Percentiles rank a stretch among this genome's conserved stretches.
These are phyloP conservation scores for Umbellularia californica DNA, from an alignment of 164 flowering plant species.

Conservation along the genomic window DNA sequence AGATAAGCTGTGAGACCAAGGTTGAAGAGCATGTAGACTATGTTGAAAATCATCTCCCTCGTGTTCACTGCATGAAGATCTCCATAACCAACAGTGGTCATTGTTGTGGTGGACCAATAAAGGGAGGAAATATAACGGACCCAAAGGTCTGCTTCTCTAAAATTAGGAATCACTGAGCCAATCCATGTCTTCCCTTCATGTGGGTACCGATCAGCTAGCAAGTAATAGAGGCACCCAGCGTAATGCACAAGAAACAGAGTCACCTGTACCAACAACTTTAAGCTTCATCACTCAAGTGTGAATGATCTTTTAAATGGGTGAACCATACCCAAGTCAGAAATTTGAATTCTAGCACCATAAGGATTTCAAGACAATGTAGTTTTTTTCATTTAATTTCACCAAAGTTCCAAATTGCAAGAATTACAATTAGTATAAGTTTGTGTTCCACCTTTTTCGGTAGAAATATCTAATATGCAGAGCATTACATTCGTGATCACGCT, in stretches of 20 bases:
- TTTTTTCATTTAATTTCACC: no score
- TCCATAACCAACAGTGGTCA: conserved; percentile 96
- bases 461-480: no score
- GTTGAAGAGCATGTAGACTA: conserved; percentile 88
- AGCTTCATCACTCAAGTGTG: neutral
- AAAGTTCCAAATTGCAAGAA: no score
- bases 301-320: neutral
- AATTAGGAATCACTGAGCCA: conserved; percentile 61
- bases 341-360: neutral
- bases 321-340: neutral
- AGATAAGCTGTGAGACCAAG: conserved; percentile 91
- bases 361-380: neutral
- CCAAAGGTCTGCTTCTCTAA: conserved; percentile 59
- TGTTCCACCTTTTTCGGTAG: no score
- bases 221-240: conserved; percentile 84
- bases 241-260: conserved; percentile 73
- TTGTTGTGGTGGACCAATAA: conserved; percentile 88
- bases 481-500: no score
- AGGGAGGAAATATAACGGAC: conserved; percentile 67
- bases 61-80: conserved; percentile 89
- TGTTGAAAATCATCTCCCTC: conserved; percentile 80
- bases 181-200: conserved; percentile 79
- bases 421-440: no score
- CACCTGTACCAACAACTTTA: conserved; percentile 44
- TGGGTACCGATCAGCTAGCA: conserved; percentile 77